These are phyloP conservation scores for Lavandula angustifolia DNA, from an alignment of 257 asterid species.

Conservation along the genomic window DNA sequence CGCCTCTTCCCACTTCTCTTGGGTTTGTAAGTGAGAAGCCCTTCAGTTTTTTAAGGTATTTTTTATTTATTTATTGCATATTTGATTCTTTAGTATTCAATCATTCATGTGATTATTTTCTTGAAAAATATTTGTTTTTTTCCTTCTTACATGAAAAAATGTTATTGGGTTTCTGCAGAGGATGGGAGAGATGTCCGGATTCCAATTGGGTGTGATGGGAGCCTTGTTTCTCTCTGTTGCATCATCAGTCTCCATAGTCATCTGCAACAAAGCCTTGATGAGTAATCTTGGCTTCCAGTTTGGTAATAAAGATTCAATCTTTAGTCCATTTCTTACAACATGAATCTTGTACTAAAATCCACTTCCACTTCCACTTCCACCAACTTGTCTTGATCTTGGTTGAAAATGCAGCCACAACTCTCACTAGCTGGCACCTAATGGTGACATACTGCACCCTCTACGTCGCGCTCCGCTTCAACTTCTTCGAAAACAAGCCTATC, in stretches of 20 bases:
- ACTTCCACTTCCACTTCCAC: neutral
- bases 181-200: conserved; percentile 83
- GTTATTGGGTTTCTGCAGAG: conserved; percentile 8
- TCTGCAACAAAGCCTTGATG: conserved; percentile 92
- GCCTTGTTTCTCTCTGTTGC: conserved; percentile 85
- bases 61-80: neutral
- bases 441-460: conserved; percentile 89
- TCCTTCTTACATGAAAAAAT: too few relatives aligned
- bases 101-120: neutral
- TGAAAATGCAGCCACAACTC: conserved; percentile 67
- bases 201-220: conserved; percentile 77
- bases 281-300: conserved; percentile 86
- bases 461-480: conserved; percentile 65
- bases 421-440: conserved; percentile 96
- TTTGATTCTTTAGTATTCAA: neutral
- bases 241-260: conserved; percentile 87
- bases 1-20: neutral
- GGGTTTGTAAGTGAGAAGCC: neutral
- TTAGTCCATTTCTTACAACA: neutral
- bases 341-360: too few relatives aligned
- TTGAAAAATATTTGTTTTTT: too few relatives aligned
- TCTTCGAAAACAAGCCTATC: conserved; percentile 74
- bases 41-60: neutral
- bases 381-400: too few relatives aligned
- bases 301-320: conserved; percentile 42